phyloP scores from a whole-genome alignment of 2,329 filamentous ascomycete genomes.

The Aspergillus amoenus region DNA sequence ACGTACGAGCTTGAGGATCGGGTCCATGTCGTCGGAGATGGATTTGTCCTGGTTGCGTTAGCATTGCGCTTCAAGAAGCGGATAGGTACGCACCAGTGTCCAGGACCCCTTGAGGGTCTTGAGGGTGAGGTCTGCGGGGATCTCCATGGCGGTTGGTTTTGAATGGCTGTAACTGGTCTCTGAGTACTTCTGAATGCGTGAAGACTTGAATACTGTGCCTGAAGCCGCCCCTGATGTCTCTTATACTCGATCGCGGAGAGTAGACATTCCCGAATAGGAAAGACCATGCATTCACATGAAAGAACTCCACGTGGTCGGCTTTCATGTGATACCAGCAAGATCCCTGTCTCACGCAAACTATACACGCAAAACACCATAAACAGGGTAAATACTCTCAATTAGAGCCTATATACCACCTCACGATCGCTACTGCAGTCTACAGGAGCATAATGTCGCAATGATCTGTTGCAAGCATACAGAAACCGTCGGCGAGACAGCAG shows the following conservation, averaged over 20 bases:
- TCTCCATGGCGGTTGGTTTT: background rate
- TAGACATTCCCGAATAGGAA: background rate
- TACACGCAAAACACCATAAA: background rate
- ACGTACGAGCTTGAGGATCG: constrained; percentile 4
- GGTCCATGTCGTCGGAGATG: background rate
- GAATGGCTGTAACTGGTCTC: background rate
- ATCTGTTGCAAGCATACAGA: background rate
- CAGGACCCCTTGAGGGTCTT: constrained; percentile 10
- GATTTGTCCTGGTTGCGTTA: background rate
- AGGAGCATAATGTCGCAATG: background rate
- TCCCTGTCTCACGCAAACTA: background rate
- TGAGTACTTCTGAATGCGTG: background rate
- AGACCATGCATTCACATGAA: background rate
- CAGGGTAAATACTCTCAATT: too few relatives aligned
- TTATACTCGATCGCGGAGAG: background rate
- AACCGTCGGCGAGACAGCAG: background rate
- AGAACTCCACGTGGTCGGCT: background rate
- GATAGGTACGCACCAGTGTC: background rate
- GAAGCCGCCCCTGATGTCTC: background rate
- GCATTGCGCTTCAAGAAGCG: background rate
- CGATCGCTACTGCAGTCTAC: background rate
- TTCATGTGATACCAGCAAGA: background rate
- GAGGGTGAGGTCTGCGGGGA: constrained; percentile 8
- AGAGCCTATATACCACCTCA: too few relatives aligned
- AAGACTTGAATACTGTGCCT: too few relatives aligned